Conservation (phyloP, 2,329 filamentous ascomycete genomes). For the Penicillium nordicum region DNA sequence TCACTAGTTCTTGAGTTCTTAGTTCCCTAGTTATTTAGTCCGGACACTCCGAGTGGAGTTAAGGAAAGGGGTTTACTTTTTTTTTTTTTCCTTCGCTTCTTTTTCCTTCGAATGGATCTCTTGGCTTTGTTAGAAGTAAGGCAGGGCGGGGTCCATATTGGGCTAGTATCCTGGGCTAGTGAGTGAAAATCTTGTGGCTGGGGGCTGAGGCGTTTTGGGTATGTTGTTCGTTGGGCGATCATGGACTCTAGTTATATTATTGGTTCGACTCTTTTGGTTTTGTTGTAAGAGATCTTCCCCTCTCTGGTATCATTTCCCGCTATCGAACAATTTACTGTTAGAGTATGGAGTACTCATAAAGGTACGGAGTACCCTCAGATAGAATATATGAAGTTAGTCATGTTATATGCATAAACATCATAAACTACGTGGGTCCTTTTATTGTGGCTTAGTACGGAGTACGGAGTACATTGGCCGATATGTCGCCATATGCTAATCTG, state of each 20-base stretch:
- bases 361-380: neutral
- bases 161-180: conserved; percentile 1
- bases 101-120: conserved; percentile 1
- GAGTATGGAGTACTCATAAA: neutral
- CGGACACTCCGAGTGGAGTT: neutral
- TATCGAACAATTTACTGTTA: neutral
- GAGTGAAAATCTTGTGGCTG: conserved; percentile 5
- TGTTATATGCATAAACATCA: neutral
- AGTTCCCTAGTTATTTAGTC: neutral
- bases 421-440: neutral
- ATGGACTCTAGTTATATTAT: neutral
- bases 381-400: neutral
- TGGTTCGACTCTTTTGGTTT: neutral
- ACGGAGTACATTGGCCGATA: neutral
- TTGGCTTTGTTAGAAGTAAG: conserved; percentile 1
- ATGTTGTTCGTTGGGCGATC: neutral
- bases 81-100: conserved; percentile 3
- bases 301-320: neutral
- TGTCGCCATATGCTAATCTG: neutral
- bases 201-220: neutral
- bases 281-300: neutral
- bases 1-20: neutral
- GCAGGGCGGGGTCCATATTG: conserved; percentile 1
- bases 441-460: neutral
- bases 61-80: neutral